Base-by-base conservation (phyloP, 1,284 basidiomycete genomes). In the Leccinum subrobustum region DNA sequence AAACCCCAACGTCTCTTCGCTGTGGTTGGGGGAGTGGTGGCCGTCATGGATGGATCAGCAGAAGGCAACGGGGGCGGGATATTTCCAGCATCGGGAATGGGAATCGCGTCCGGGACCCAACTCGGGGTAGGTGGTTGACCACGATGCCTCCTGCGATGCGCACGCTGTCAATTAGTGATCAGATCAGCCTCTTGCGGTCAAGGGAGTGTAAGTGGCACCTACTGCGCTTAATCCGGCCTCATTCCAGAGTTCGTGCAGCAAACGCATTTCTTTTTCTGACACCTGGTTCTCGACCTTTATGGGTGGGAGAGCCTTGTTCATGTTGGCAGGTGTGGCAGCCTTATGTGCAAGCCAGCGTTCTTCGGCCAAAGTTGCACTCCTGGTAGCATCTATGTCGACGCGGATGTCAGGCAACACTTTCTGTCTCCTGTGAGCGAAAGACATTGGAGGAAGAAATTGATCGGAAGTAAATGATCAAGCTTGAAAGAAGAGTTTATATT, bases 221-320 rank as follows among this genome's bases (percentile, higher is more conserved):
- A 67, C 66, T 29, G 70, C 64, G 31, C 63, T 64, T 5, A 64
- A 52, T 20, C 63, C 63, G 1, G 73, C 66, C 12, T 55, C 72
- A 16, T 72, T 73, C 71, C 71, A 75, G 23, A 67, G 60, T 9
- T 64, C 63, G 47, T 63, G 68, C 20, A 73, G 39, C 27, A 52
- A 53, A 12, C 27, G 14, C 59, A 68, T 62, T 16, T 73, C 71
- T 54, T 58, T 63, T 9, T 27, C 35, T 2, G 71, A 64, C n/a
- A 71, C 39, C 11, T 33, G 58, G 4, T 62, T 60, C 57, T 72
- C 69, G 20, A 64, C 23, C 3, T 57, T 56, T 48, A 69, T 44
- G 16, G 62, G 47, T 25, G 70, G 69, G 12, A 62, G 65, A 2
- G 29, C 12, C 51, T 63, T 68, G 53, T 53, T 27, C 20, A 29